These are phyloP conservation scores for Aegilops umbellulata DNA, from an alignment of 176 grass and related monocot species.

Conservation along the genomic window DNA sequence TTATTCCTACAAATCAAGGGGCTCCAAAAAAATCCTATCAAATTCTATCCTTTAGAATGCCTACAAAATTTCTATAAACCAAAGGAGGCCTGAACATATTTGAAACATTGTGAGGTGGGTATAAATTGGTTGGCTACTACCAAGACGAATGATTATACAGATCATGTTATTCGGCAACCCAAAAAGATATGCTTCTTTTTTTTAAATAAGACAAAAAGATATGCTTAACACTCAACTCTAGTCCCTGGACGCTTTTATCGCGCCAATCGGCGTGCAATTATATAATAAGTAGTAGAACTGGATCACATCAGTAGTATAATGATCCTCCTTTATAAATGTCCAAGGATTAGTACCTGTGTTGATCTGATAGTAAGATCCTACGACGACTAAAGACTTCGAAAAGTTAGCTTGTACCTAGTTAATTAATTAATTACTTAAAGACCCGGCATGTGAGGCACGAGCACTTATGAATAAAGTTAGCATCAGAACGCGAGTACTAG, in stretches of 20 bases:
- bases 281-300: background rate
- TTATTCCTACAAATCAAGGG: no score
- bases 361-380: conserved; percentile 47
- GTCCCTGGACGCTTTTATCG: background rate
- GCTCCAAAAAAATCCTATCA: no score
- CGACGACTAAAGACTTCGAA: conserved; percentile 33
- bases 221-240: background rate
- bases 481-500: background rate
- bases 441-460: background rate
- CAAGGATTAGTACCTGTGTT: conserved; percentile 21
- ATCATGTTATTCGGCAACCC: background rate
- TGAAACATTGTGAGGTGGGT: background rate
- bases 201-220: background rate
- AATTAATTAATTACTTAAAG: conserved; percentile 30
- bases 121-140: background rate
- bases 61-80: no score
- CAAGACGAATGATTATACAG: background rate
- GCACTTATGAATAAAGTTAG: conserved; percentile 24
- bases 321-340: background rate
- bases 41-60: no score
- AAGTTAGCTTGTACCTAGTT: conserved; percentile 24
- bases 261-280: background rate
- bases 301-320: conserved; percentile 19
- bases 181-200: background rate
- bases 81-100: background rate